Conservation (phyloP, 345 rosid genomes). For the Iberis pinnata region DNA sequence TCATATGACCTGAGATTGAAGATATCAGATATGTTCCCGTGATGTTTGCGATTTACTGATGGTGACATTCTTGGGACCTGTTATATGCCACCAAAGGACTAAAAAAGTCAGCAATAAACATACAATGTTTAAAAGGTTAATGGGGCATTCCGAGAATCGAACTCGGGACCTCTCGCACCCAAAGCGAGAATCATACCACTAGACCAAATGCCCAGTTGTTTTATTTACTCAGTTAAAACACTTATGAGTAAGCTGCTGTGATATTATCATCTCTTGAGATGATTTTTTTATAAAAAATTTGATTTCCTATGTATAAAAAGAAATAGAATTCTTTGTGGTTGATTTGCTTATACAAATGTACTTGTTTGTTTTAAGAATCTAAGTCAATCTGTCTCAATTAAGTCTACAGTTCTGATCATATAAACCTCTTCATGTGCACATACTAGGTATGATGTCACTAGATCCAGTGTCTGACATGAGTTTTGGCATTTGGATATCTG, state of each 20-base stretch:
- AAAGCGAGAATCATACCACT: conserved; percentile 36
- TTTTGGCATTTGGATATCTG: conserved; percentile 9
- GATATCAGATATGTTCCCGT: neutral
- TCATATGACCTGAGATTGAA: neutral
- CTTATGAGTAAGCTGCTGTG: conserved; percentile 3
- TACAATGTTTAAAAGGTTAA: no score
- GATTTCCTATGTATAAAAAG: neutral
- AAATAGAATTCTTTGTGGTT: neutral
- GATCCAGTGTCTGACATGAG: neutral
- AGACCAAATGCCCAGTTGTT: conserved; percentile 21
- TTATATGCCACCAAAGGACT: no score
- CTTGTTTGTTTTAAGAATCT: neutral
- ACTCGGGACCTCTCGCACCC: conserved; percentile 33
- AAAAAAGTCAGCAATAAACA: no score
- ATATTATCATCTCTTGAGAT: neutral
- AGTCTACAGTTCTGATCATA: neutral
- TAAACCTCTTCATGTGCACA: neutral
- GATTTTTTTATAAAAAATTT: neutral
- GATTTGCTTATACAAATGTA: neutral
- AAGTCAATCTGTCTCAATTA: neutral
- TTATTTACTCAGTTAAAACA: neutral
- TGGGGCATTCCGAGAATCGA: conserved; percentile 27
- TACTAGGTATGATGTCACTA: conserved; percentile 7
- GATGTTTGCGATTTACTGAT: neutral
- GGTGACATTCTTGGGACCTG: neutral